A percentile compares a stretch with the other conserved stretches of the same genome.
Conservation (phyloP, 1,284 basidiomycete species). For the Ustilago tritici region DNA sequence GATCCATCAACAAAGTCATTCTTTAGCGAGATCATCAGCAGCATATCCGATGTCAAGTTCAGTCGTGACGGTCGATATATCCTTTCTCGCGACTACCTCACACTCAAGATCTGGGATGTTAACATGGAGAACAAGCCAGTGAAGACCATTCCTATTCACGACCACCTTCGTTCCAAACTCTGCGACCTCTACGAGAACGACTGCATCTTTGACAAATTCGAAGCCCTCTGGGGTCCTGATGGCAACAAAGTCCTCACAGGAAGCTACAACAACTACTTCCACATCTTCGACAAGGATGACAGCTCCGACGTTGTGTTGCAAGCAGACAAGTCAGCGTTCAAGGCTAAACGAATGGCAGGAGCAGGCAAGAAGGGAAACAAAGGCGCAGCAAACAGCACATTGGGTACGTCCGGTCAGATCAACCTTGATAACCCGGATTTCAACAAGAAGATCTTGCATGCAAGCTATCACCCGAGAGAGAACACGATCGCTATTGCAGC, state of each 20-base stretch:
- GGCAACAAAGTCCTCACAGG: conserved; percentile 76
- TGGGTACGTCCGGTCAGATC: conserved; percentile 73
- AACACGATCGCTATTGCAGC: conserved; percentile 81
- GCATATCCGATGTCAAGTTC: conserved; percentile 99
- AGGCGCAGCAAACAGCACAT: conserved; percentile 74
- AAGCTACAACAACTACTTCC: conserved; percentile 99
- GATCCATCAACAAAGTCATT: conserved; percentile 97
- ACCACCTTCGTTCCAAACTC: conserved; percentile 94
- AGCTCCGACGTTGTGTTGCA: conserved; percentile 92
- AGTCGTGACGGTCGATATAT: conserved; percentile 97
- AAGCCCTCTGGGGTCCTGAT: conserved; percentile 68
- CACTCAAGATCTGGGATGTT: conserved; percentile 99
- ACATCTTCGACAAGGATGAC: conserved; percentile 95
- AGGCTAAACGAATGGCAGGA: conserved; percentile 87
- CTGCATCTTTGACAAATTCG: conserved; percentile 99
- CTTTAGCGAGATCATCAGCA: conserved; percentile 99
- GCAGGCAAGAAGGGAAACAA: conserved; percentile 80
- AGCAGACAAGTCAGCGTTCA: conserved; percentile 99
- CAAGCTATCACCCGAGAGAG: conserved; percentile 95
- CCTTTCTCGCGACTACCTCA: conserved; percentile 94
- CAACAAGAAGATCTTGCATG: conserved; percentile 93
- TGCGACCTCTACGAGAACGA: conserved; percentile 99
- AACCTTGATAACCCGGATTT: conserved; percentile 74
- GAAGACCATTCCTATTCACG: conserved; percentile 98
- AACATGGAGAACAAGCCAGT: conserved; percentile 98